Conservation (phyloP, 495 filamentous ascomycete species). For the Ramalina intermedia region DNA sequence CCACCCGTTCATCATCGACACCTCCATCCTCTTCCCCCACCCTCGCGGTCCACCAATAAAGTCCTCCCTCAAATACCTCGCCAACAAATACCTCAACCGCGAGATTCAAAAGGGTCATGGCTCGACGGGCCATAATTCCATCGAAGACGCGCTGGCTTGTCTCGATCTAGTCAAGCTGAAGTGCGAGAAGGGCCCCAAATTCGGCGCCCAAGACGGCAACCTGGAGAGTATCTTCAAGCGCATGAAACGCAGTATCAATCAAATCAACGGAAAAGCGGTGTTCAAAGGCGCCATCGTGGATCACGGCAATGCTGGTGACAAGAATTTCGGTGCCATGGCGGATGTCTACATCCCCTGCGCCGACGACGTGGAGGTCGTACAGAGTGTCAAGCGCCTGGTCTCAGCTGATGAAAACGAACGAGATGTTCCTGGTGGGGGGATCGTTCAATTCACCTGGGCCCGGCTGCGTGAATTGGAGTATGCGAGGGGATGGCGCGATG, state of each 20-base stretch:
- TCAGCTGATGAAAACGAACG: constrained; percentile 50
- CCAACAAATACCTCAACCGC: constrained; percentile 49
- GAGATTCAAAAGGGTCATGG: constrained; percentile 70
- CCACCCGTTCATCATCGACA: constrained; percentile 89
- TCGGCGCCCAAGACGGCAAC: constrained; percentile 60
- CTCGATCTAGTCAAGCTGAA: constrained; percentile 90
- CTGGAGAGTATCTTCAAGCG: constrained; percentile 82
- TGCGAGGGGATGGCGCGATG: constrained; percentile 70
- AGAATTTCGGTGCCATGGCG: constrained; percentile 58
- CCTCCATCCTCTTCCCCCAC: constrained; percentile 70
- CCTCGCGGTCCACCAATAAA: constrained; percentile 58
- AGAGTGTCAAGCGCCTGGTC: constrained; percentile 50
- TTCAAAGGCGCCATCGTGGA: constrained; percentile 71
- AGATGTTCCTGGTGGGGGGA: constrained; percentile 47
- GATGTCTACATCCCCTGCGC: constrained; percentile 56
- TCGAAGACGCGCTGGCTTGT: constrained; percentile 82
- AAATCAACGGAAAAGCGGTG: constrained; percentile 31
- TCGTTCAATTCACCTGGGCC: constrained; percentile 77
- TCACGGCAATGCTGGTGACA: constrained; percentile 60
- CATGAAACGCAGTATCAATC: constrained; percentile 33
- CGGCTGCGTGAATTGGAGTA: constrained; percentile 75
- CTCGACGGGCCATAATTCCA: constrained; percentile 65
- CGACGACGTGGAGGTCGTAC: constrained; percentile 59
- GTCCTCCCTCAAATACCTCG: constrained; percentile 56
- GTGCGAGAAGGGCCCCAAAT: constrained; percentile 75